These are phyloP conservation scores for Phytophthora cryptogea DNA, from an alignment of 352 stramenopile genomes.

Conservation along the genomic window DNA sequence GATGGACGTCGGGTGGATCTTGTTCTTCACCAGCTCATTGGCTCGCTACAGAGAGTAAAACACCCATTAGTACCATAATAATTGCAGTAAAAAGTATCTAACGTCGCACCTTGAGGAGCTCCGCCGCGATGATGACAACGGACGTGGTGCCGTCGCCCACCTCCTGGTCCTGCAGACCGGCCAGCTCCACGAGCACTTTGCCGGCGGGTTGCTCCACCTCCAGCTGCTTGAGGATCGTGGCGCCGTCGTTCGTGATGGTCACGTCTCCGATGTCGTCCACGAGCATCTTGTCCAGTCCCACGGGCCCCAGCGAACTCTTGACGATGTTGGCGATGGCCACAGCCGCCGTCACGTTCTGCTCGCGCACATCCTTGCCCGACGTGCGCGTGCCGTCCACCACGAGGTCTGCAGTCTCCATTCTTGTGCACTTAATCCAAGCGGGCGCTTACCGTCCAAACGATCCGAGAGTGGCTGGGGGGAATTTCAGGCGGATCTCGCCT, in stretches of 20 bases:
- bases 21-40: slow-evolving; percentile 98
- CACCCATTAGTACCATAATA: not conserved
- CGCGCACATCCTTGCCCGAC: slow-evolving; percentile 93
- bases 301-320: slow-evolving; percentile 98
- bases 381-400: slow-evolving; percentile 91
- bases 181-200: slow-evolving; percentile 98
- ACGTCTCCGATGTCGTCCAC: slow-evolving; percentile 99
- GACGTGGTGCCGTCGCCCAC: slow-evolving; percentile 99
- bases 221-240: slow-evolving; percentile 99
- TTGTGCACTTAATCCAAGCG: slow-evolving; percentile 10
- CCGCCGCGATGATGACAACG: slow-evolving; percentile 98
- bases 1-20: slow-evolving; percentile 99
- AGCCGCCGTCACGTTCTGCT: slow-evolving; percentile 97
- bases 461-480: slow-evolving; percentile 29
- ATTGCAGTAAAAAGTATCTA: slow-evolving; percentile 19
- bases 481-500: slow-evolving; percentile 60
- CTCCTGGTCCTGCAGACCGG: slow-evolving; percentile 98
- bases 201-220: slow-evolving; percentile 99
- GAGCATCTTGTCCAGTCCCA: slow-evolving; percentile 99
- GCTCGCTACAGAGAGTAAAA: slow-evolving; percentile 68
- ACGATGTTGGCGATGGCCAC: slow-evolving; percentile 99
- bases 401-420: slow-evolving; percentile 78
- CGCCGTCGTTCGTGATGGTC: slow-evolving; percentile 99
- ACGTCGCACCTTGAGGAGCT: slow-evolving; percentile 91
- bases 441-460: slow-evolving; percentile 40